Evolutionary conservation across 805 yeast genomes (phyloP), one percentile per base, ranked within the genome.

Genomic region (Saccharomycopsis schoenii): DNA sequence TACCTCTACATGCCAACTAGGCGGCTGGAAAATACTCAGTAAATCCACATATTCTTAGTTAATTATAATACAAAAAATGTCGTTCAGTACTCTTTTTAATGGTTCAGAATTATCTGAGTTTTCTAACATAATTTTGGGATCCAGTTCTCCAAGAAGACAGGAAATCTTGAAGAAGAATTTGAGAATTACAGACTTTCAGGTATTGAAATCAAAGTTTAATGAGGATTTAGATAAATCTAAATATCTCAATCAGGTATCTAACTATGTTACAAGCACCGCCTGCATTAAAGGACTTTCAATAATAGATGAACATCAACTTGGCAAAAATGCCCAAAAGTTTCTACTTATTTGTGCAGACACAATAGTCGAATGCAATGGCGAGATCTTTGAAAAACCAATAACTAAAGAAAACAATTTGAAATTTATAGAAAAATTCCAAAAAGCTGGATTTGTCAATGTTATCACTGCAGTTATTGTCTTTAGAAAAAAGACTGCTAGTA

Each of bases 351-450:
- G 96, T 1, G 93, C 97, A 0, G 99, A 93, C 71, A 93, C 99
- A 0, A 74, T 83, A 1, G 80, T 94, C 79, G 82, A 81, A 43
- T 77, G 81, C 59, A 76, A 82, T 43, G 85, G 84, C 1, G 66
- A 71, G 4, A 83, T 92, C 11, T 81, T 82, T 64, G 99, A 93
- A 70, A 93, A 93, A 71, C 99, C 99, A 0, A 76, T 74, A n/a
- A 74, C 73, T 4, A 69, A 83, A 50, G 83, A 82, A 41, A 19
- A 52, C 11, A 54, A 51, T 15, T n/a, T 50, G 10, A 10, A 15
- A 21, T 47, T 47, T 10, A 47, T 47, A 4, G 24, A 47, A 14
- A 41, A 57, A n/a, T 19, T 17, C 11, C 51, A 29, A 25, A 24
- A 10, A 47, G 21, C 12, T 21, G 52, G 52, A 12, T 58, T 55